Percentiles rank a stretch among this genome's conserved stretches.
These are phyloP conservation scores for Fraxinus quadrangulata DNA, from an alignment of 257 asterid genomes.

Conservation along the genomic window DNA sequence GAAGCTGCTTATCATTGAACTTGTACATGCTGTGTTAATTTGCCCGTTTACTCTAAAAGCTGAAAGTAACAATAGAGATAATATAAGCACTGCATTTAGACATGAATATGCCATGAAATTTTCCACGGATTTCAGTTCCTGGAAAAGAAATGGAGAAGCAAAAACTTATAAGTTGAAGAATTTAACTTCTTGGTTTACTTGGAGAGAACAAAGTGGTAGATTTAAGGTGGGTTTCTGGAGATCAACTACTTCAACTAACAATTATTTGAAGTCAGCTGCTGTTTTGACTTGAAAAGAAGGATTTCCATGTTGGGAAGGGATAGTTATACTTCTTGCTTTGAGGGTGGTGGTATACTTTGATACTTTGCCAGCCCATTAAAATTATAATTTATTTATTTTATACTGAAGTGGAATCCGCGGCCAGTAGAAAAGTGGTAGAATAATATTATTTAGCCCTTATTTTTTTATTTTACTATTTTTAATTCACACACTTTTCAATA, in stretches of 20 bases:
- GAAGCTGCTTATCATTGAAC: constrained; percentile 49
- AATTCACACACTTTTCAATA: too few species aligned
- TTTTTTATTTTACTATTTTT: too few species aligned
- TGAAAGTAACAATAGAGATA: constrained; percentile 20
- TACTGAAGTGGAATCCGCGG: too few species aligned
- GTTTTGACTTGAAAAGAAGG: constrained; percentile 18
- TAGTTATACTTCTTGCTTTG: neutral
- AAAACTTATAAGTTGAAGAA: neutral
- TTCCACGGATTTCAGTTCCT: constrained; percentile 9
- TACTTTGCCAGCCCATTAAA: too few species aligned
- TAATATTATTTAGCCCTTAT: too few species aligned
- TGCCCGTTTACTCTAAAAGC: constrained; percentile 43
- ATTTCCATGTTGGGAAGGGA: constrained; percentile 29
- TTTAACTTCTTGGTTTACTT: too few species aligned
- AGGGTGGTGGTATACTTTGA: neutral
- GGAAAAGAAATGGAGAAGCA: neutral
- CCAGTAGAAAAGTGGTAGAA: too few species aligned
- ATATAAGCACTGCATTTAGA: constrained; percentile 17
- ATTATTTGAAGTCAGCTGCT: constrained; percentile 15
- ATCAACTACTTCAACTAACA: constrained; percentile 60
- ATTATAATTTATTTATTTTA: too few species aligned
- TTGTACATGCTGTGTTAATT: constrained; percentile 60
- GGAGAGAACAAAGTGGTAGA: constrained; percentile 39
- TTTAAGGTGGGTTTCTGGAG: constrained; percentile 48
- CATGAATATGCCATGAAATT: constrained; percentile 26